Conservation (phyloP, 2,329 filamentous ascomycete genomes). For the Metarhizium brunneum region DNA sequence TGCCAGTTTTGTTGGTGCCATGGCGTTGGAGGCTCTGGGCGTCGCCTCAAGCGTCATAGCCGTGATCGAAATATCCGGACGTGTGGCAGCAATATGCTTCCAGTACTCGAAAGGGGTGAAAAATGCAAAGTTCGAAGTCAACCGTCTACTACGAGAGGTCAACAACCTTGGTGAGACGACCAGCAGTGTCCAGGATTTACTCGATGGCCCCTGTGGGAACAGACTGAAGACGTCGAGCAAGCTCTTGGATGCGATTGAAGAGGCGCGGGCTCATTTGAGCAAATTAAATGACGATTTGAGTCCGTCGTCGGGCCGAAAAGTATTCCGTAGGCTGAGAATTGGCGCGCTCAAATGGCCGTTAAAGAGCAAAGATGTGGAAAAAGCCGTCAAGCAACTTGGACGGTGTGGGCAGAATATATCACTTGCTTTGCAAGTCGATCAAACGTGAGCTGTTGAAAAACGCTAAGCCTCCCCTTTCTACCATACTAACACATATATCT, state of each 20-base stretch:
- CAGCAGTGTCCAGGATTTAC: conserved; percentile 15
- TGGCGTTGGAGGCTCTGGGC: conserved; percentile 7
- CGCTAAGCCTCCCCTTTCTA: not conserved
- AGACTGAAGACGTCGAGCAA: conserved; percentile 16
- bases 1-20: not conserved
- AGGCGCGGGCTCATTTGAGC: conserved; percentile 12
- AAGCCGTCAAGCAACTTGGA: not conserved
- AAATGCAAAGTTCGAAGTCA: conserved; percentile 19
- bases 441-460: not conserved
- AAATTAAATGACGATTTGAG: conserved; percentile 14
- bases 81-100: conserved; percentile 22
- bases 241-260: conserved; percentile 12
- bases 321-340: not conserved
- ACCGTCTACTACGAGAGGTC: conserved; percentile 19
- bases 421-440: not conserved
- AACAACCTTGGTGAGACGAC: conserved; percentile 15
- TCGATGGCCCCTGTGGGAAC: conserved; percentile 14
- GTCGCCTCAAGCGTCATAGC: conserved; percentile 25
- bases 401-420: not conserved
- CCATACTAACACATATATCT: not conserved
- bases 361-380: not conserved
- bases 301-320: conserved; percentile 4
- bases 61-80: conserved; percentile 26
- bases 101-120: conserved; percentile 24
- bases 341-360: not conserved